Evolutionary conservation across 768 basidiomycete genomes (phyloP).

Genomic region (Goffeauzyma gilvescens): DNA sequence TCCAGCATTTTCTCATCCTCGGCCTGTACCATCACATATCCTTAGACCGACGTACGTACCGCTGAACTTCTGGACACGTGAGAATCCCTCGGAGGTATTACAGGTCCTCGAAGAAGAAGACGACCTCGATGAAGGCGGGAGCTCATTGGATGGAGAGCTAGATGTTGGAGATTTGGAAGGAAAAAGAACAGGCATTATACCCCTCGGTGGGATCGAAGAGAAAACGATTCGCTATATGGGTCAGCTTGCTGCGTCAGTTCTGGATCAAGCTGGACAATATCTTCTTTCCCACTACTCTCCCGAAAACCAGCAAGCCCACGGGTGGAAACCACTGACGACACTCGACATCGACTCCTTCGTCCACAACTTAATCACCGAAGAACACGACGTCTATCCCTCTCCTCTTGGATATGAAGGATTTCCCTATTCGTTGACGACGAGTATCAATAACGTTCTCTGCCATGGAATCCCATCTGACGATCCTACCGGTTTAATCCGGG

Average conservation of each 20-base stretch:
- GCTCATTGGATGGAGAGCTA: not conserved
- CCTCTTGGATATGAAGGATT: conserved; percentile 58
- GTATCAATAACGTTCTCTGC: conserved; percentile 66
- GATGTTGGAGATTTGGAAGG: not conserved
- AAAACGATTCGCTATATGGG: conserved; percentile 19
- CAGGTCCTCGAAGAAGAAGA: conserved; percentile 45
- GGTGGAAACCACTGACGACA: too few species aligned
- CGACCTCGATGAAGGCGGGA: conserved; percentile 44
- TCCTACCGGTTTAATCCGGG: conserved; percentile 52
- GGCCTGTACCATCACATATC: conserved; percentile 42
- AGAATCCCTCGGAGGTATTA: not conserved
- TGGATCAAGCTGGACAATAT: conserved; percentile 46
- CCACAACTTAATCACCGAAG: conserved; percentile 49
- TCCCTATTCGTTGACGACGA: conserved; percentile 64
- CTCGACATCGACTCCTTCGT: conserved; percentile 51
- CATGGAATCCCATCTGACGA: conserved; percentile 28
- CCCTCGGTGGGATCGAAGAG: conserved; percentile 21
- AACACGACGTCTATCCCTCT: conserved; percentile 69
- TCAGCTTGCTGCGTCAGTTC: conserved; percentile 32
- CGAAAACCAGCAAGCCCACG: too few species aligned
- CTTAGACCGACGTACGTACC: conserved; percentile 42
- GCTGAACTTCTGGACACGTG: conserved; percentile 21
- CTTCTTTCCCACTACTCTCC: too few species aligned
- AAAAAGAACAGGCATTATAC: conserved; percentile 8
- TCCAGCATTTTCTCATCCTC: conserved; percentile 68